A percentile compares a stretch with the other conserved stretches of the same genome.
phyloP scores from a whole-genome alignment of 805 yeast species.

The Zygoascus bituminiphila region DNA sequence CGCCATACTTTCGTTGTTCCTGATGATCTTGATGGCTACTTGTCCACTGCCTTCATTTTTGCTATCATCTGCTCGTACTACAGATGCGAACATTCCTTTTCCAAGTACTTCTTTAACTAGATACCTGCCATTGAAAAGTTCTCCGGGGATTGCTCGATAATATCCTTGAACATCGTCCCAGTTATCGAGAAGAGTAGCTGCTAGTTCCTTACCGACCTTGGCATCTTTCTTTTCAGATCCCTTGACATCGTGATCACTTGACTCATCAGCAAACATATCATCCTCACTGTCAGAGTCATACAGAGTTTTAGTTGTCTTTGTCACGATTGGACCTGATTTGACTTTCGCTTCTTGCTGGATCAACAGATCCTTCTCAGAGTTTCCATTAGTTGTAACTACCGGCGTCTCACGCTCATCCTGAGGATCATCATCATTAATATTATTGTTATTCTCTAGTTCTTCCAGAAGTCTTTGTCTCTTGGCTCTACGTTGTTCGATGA shows the following conservation, averaged over 20 bases:
- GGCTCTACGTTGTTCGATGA: constrained; percentile 16
- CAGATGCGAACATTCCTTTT: constrained; percentile 30
- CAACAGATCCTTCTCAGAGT: neutral
- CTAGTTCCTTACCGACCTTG: constrained; percentile 10
- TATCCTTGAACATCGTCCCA: constrained; percentile 32
- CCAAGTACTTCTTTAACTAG: constrained; percentile 25
- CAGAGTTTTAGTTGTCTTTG: neutral
- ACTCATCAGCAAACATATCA: constrained; percentile 22
- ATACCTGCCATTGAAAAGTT: constrained; percentile 26
- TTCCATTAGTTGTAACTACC: neutral
- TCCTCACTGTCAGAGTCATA: constrained; percentile 13
- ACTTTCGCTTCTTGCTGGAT: neutral
- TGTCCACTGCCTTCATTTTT: constrained; percentile 2
- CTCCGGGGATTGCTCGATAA: constrained; percentile 27
- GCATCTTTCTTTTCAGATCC: neutral
- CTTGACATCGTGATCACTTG: neutral
- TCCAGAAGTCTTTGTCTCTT: constrained; percentile 16
- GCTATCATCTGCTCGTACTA: constrained; percentile 25
- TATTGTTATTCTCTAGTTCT: constrained; percentile 4
- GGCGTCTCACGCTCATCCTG: neutral
- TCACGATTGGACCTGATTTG: neutral
- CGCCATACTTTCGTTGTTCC: constrained; percentile 58
- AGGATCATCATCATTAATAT: constrained; percentile 6
- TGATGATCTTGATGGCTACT: constrained; percentile 52
- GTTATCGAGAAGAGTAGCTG: constrained; percentile 22